Base-by-base conservation (phyloP, 2,329 filamentous ascomycete species). In the Coniochaeta hoffmannii region DNA sequence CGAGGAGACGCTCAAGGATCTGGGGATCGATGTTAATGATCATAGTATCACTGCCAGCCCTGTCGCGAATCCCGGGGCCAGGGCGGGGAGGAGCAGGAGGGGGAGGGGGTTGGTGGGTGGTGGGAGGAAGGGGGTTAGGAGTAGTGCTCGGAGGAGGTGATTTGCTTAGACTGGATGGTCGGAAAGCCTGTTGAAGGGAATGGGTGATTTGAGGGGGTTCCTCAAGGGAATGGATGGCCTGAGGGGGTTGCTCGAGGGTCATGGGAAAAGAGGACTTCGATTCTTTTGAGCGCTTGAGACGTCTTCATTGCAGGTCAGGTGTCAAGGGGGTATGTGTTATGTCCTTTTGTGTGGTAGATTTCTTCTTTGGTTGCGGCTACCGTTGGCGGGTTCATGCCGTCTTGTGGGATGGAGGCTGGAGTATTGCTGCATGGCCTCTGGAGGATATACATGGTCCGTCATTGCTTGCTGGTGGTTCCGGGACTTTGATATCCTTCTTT, bases 1-100 rank as follows among this genome's bases (percentile, higher is more conserved):
- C 63, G 92, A 97, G 61, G 91, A 95, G 53, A 90, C 93, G 71
- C 76, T 96, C 56, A 86, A 89, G 64, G 89, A 87, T 32, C 74
- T 90, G 32, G 78, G 74, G 32, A 74, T 76, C 51, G 79, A 81
- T 60, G 73, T 82, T 30, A 53, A 79, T 54, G 62, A 57, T 36
- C 68, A 70, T 57, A 76, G 71, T 24, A 75, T 75, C 54, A 73
- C 70, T 10, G 72, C 72, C 3, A 73, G 72, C n/a, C 63, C 64
- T 3, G 57, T 57, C 17, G 60, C 60, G 28, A 35, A n/a, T n/a
- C n/a, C n/a, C n/a, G 49, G 31, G 35, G 41, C 46, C 15, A 46
- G 35, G 49, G 51, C 35, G 31, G 26, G 49, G 46, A 32, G 46
- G 19, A 49, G 30, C 34, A 44, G 56, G 50, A 58, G 55, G 49